Percentiles rank a stretch among this genome's conserved stretches.
These are phyloP conservation scores for Aspergillus bridgeri DNA, from an alignment of 495 filamentous ascomycete genomes.

Conservation along the genomic window DNA sequence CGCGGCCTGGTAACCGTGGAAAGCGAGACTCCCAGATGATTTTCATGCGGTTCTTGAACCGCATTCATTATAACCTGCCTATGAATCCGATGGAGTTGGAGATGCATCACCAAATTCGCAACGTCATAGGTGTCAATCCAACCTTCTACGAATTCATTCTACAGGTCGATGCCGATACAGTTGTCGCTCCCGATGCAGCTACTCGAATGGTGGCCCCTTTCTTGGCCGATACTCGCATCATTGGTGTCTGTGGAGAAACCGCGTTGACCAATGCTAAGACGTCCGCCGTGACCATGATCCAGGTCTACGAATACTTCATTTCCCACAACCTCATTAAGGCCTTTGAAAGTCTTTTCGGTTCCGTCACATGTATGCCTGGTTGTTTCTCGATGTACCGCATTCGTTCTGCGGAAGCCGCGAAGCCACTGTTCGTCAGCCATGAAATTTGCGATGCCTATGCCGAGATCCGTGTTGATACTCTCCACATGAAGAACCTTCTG, in stretches of 20 bases:
- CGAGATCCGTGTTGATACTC: slow-evolving; percentile 91
- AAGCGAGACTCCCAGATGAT: slow-evolving; percentile 99
- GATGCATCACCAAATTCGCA: slow-evolving; percentile 98
- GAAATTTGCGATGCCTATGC: slow-evolving; percentile 84
- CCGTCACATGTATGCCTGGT: slow-evolving; percentile 94
- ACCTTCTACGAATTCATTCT: slow-evolving; percentile 98
- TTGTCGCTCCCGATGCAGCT: slow-evolving; percentile 86
- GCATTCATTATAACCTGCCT: slow-evolving; percentile 90
- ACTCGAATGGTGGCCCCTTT: slow-evolving; percentile 91
- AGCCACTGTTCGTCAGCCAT: slow-evolving; percentile 90
- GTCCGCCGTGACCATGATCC: slow-evolving; percentile 96
- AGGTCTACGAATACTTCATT: slow-evolving; percentile 99
- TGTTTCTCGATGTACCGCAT: slow-evolving; percentile 99
- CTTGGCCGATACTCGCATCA: slow-evolving; percentile 84
- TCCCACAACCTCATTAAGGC: slow-evolving; percentile 97
- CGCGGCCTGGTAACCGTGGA: slow-evolving; percentile 93
- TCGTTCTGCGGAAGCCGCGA: slow-evolving; percentile 86
- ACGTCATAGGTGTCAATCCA: slow-evolving; percentile 98
- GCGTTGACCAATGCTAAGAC: slow-evolving; percentile 87
- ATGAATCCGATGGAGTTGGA: slow-evolving; percentile 98
- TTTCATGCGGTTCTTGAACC: slow-evolving; percentile 96
- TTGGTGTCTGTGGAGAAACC: slow-evolving; percentile 94
- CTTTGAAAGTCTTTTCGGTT: slow-evolving; percentile 97
- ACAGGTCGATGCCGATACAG: slow-evolving; percentile 96
- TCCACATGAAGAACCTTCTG: slow-evolving; percentile 98